Percentiles rank a stretch among this genome's conserved stretches.
phyloP scores from a whole-genome alignment of 1,139 yeast species.

The Petasospora rhodanensis region DNA sequence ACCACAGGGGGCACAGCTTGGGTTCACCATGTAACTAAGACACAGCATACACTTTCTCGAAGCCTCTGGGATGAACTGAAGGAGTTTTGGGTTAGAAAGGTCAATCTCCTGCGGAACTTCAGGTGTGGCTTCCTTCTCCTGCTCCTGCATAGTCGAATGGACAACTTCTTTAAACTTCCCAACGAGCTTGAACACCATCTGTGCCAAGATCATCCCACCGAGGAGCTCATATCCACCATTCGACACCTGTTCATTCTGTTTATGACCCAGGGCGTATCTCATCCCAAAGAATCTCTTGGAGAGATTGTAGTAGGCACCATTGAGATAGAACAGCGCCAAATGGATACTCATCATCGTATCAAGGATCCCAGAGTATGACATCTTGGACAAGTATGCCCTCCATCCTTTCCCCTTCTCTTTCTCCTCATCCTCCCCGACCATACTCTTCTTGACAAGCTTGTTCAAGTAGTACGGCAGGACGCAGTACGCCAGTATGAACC shows the following conservation, averaged over 20 bases:
- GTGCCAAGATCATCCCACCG: conserved; percentile 66
- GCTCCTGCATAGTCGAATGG: conserved; percentile 1
- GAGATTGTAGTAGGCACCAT: conserved; percentile 74
- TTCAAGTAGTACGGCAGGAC: conserved; percentile 50
- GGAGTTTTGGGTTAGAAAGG: conserved; percentile 48
- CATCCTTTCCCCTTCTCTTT: conserved; percentile 25
- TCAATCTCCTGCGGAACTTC: conserved; percentile 43
- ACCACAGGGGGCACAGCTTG: conserved; percentile 87
- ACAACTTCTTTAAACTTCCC: conserved; percentile 11
- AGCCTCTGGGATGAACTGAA: conserved; percentile 67
- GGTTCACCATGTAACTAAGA: conserved; percentile 71
- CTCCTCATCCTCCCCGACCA: not conserved
- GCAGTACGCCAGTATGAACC: conserved; percentile 52
- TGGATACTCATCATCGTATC: conserved; percentile 62
- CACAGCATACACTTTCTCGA: conserved; percentile 84
- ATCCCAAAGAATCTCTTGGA: conserved; percentile 76
- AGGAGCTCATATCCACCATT: conserved; percentile 71
- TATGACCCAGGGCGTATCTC: conserved; percentile 71
- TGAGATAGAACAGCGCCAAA: conserved; percentile 75
- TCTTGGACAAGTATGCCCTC: conserved; percentile 28
- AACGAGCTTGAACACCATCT: conserved; percentile 44
- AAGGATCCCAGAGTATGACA: conserved; percentile 32
- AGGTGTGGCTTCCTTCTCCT: conserved; percentile 1
- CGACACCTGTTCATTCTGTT: conserved; percentile 33
- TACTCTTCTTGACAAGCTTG: conserved; percentile 22